Evolutionary conservation across 306 rosid genomes (phyloP), one percentile per base, ranked within the genome.

Genomic region (Lupinus albus): DNA sequence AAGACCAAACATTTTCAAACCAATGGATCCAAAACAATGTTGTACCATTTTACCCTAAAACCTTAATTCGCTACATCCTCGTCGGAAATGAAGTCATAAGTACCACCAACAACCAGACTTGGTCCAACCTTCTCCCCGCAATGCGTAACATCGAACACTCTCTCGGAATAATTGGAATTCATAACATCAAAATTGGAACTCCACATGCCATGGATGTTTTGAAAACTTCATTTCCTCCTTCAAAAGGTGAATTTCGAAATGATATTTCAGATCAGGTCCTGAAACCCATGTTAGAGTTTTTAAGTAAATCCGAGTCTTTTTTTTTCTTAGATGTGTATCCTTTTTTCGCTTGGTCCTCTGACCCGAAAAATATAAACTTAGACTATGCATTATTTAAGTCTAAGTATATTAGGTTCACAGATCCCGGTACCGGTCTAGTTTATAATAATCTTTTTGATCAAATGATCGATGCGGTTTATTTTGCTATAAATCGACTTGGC

Each of bases 261-360:
- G 96, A 84, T 33, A 39, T 90, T 11, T 50, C 89, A 2, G 49
- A 0, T 0, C 72, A 64, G 36, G 67, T 90, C 28, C 77, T 90
- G 15, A 82, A 56, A 47, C 96, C 96, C 38, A 68, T 87, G 95
- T 8, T 90, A 6, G 9, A 59, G 12, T 90, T 90, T 71, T 58
- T 90, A 68, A 68, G 79, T 63, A 76, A 76, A 16, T 85, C 96
- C 33, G 87, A 87, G 39, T 90, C 96, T 0, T 90, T 87, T 63
- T 82, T 87, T 79, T 90, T 90, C 85, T 21, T 87, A 0, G 91
- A 90, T 30, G 89, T 82, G 4, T 90, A 90, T 61, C 81, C 96
- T 6, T 90, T 61, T 51, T 87, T 90, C 53, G 75, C 91, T 0
- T 89, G 94, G 94, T 2, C 76, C 3, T 52, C 81, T 8, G 91